Percentiles rank a stretch among this genome's conserved stretches.
Conservation (phyloP, 495 filamentous ascomycete genomes). For the Penicillium crystallinum region DNA sequence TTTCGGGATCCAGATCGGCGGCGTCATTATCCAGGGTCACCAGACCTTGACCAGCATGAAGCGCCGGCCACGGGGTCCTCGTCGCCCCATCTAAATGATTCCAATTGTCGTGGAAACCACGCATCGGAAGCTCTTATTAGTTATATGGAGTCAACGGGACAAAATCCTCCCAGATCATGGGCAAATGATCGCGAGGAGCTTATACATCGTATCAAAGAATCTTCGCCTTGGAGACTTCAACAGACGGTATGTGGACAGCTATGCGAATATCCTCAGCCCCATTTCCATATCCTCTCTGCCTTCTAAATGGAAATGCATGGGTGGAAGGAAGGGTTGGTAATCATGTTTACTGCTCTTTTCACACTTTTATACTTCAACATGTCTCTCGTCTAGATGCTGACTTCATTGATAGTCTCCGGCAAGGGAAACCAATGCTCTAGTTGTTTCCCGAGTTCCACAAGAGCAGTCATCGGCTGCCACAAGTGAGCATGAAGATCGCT, state of each 20-base stretch:
- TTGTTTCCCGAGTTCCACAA: conserved; percentile 6
- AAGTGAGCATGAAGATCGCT: conserved; percentile 5
- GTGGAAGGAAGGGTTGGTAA: neutral
- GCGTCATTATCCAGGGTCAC: conserved; percentile 27
- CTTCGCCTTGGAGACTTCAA: conserved; percentile 67
- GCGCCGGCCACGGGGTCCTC: conserved; percentile 12
- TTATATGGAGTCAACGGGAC: conserved; percentile 4
- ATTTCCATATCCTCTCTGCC: neutral
- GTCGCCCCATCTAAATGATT: conserved; percentile 8
- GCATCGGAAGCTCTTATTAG: neutral
- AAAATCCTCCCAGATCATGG: conserved; percentile 17
- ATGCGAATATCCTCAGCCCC: neutral
- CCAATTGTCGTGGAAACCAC: neutral
- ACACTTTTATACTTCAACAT: neutral
- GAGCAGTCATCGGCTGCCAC: conserved; percentile 6
- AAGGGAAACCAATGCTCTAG: neutral
- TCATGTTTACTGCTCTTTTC: neutral
- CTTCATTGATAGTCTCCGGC: conserved; percentile 6
- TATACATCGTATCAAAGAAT: conserved; percentile 83
- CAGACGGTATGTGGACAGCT: conserved; percentile 50
- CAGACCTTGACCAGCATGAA: conserved; percentile 20
- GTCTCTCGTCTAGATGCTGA: conserved; percentile 1
- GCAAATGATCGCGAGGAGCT: conserved; percentile 63
- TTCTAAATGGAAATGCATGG: too few relatives aligned
- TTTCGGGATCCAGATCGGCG: conserved; percentile 38